Base-by-base conservation (phyloP, 805 yeast species). In the Cyberlindnera maclurae region DNA sequence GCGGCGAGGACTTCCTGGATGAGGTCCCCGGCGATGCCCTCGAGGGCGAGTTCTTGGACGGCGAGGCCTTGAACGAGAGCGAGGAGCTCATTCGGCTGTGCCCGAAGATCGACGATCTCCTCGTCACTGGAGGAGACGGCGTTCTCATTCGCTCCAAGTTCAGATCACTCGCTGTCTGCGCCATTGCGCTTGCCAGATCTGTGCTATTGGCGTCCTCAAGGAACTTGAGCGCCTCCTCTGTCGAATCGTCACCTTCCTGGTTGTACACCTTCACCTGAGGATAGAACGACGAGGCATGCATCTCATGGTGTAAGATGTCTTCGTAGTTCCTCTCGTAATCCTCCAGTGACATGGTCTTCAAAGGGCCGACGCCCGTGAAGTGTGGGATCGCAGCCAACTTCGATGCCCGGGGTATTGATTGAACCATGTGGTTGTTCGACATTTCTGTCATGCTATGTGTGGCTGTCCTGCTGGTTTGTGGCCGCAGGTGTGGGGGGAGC, bases 401-500 rank as follows among this genome's bases (percentile, higher is more conserved):
- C 3, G 38, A 17, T 2, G 55, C 42, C 33, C 51, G 43, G 26
- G 58, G 58, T n/a, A 53, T 51, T 27, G 43, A 37, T 26, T 51
- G 48, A 2, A 47, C 33, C 4, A 51, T 41, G 29, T 44, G 35
- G n/a, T 37, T 36, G 2, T 4, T 16, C 10, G 47, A 33, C 9
- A 46, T 44, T 12, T 39, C 49, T 15, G 26, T 38, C 29, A 29
- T 26, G 36, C 36, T 45, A 24, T 28, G 41, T 13, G 40, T 4
- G 15, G 34, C 12, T n/a, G 12, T 13, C 16, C 31, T 12, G 15
- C 5, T 16, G 32, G 24, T 46, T 17, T 45, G 51, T n/a, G 48
- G 48, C 33, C 45, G 49, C 33, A 54, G 27, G 38, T 54, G 59
- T 2, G 59, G 59, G 9, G 59, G 58, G 3, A 54, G 30, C 15